Base-by-base conservation (phyloP, 176 grass and related monocot species). In the Calamus simplicifolius region DNA sequence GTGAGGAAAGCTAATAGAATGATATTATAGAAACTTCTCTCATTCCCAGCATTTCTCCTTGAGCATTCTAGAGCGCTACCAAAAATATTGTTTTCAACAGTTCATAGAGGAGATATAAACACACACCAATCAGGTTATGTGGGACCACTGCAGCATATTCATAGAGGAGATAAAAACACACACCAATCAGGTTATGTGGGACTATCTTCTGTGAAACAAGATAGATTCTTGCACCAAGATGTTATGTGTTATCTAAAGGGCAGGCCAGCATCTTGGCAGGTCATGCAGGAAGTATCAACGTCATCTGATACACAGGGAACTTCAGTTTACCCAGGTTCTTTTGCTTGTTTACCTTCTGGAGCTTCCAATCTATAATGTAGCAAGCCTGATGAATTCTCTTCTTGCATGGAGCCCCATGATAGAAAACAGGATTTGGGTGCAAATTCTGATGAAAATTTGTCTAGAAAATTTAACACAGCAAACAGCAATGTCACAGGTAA, bases 401-500 rank as follows among this genome's bases (percentile, higher is more conserved):
- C 38, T 21, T 63, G 38, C 16, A 16, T 19, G 17, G 27, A 29
- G 30, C 16, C 17, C 27, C 26, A 54, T 29, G 27, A 29, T n/a
- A 54, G 21, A 4, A 19, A 67, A 53, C 3, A n/a, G n/a, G n/a
- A n/a, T n/a, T n/a, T n/a, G n/a, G 18, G 16, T 15, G 54, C 17
- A 16, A 19, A 54, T 26, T 29, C 27, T 18, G 17, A 67, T 19
- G n/a, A n/a, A n/a, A n/a, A 10, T 67, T 54, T 53, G 50, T 19
- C 7, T 3, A 19, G 29, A 17, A 67, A 4, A 23, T 53, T 18
- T 14, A 25, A 65, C 27, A 53, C 3, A 16, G 64, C 17, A 43
- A 25, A 64, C 65, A 29, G 54, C 30, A 66, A 29, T 70, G 68
- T 53, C 30, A 62, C 25, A 23, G 30, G n/a, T 18, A 69, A 25